Percentiles rank a stretch among this genome's conserved stretches.
Conservation (phyloP, 305 asterid species). For the Striga hermonthica region DNA sequence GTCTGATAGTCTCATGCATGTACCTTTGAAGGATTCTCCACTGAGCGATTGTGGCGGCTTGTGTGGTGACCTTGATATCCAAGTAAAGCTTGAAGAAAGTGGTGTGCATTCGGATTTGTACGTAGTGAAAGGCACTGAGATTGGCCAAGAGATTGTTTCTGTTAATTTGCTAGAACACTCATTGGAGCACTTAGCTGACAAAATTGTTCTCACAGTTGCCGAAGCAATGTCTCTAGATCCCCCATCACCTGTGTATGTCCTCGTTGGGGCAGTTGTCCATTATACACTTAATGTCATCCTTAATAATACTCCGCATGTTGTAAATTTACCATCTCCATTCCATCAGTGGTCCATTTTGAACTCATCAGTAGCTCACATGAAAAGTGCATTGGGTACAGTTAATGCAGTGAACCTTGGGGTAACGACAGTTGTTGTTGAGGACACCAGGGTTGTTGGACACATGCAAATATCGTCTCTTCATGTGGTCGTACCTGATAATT, state of each 20-base stretch:
- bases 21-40: constrained; percentile 87
- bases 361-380: constrained; percentile 77
- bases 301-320: constrained; percentile 56
- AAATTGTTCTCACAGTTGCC: constrained; percentile 77
- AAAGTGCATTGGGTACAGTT: constrained; percentile 55
- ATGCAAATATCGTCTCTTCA: constrained; percentile 72
- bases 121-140: constrained; percentile 80
- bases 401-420: constrained; percentile 65
- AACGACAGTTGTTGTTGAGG: constrained; percentile 71
- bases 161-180: constrained; percentile 77
- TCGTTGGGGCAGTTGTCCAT: constrained; percentile 65
- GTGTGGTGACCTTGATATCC: constrained; percentile 86
- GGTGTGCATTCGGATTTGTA: constrained; percentile 79
- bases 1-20: constrained; percentile 72
- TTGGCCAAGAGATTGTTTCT: constrained; percentile 83
- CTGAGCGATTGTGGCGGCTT: constrained; percentile 87
- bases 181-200: constrained; percentile 55
- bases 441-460: constrained; percentile 83
- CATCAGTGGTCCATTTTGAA: constrained; percentile 76
- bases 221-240: constrained; percentile 96
- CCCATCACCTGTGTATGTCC: constrained; percentile 80
- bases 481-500: constrained; percentile 76
- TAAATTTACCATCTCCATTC: constrained; percentile 72
- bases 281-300: constrained; percentile 78
- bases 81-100: constrained; percentile 76